These are phyloP conservation scores for Coniochaeta sp. DNA, from an alignment of 2,329 filamentous ascomycete species.

Conservation along the genomic window DNA sequence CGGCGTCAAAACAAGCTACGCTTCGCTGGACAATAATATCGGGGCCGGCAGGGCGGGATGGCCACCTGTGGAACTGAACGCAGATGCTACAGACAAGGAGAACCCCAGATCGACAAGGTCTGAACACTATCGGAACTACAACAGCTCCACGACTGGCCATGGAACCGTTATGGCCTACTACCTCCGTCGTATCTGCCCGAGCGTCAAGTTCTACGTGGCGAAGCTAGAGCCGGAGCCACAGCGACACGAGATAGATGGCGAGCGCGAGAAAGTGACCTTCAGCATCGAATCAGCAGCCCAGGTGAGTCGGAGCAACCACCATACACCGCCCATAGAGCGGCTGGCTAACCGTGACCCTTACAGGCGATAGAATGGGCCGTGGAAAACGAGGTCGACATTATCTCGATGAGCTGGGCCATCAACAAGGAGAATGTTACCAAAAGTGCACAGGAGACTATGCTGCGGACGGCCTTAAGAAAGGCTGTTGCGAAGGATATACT, in stretches of 20 bases:
- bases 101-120: not conserved
- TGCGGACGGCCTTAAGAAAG: not conserved
- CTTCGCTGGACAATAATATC: not conserved
- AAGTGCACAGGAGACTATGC: not conserved
- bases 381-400: slow-evolving; percentile 4
- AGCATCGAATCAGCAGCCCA: not conserved
- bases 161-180: not conserved
- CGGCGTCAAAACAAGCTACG: not conserved
- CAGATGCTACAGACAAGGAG: too few species aligned
- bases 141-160: not conserved
- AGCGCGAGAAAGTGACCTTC: not conserved
- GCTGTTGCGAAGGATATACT: slow-evolving; percentile 1
- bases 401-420: slow-evolving; percentile 8
- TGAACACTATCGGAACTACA: not conserved
- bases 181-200: not conserved
- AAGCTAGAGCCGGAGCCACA: not conserved
- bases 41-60: not conserved
- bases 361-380: slow-evolving; percentile 6
- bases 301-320: not conserved
- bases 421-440: not conserved
- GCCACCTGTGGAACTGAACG: not conserved
- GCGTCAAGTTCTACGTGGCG: not conserved
- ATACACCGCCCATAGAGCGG: not conserved
- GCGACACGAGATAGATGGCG: not conserved
- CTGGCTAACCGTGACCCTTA: not conserved